Percentiles rank a stretch among this genome's conserved stretches.
phyloP scores from a whole-genome alignment of 2,329 filamentous ascomycete species.

The Truncatella angustata region DNA sequence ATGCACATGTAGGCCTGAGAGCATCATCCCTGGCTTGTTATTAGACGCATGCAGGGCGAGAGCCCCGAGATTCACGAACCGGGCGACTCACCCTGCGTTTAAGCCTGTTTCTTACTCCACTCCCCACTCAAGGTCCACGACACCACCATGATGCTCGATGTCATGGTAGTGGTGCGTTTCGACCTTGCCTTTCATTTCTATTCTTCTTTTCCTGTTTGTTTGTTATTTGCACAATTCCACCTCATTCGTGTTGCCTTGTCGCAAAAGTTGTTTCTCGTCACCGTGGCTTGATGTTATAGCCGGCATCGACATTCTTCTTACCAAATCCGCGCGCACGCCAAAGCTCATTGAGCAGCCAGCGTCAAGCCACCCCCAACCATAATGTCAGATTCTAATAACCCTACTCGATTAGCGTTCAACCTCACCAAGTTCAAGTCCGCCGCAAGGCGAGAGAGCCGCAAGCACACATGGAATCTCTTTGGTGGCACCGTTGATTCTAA shows the following conservation, averaged over 20 bases:
- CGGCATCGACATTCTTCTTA: no score
- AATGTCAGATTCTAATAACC: conserved; percentile 1
- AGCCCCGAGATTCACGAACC: neutral
- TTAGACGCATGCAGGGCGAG: conserved; percentile 2
- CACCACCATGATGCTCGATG: conserved; percentile 1
- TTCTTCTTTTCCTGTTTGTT: neutral
- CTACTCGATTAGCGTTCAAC: neutral
- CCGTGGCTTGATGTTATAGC: no score
- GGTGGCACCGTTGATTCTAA: neutral
- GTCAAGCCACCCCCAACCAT: neutral
- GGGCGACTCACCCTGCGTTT: conserved; percentile 1
- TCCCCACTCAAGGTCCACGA: conserved; percentile 3
- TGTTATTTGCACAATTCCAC: neutral
- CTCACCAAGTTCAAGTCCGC: conserved; percentile 4
- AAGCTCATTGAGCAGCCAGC: no score
- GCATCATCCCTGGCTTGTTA: no score
- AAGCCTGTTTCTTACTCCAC: conserved; percentile 8
- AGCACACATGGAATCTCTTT: neutral
- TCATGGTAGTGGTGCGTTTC: neutral
- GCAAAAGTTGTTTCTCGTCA: no score
- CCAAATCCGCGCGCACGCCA: no score
- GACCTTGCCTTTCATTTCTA: neutral
- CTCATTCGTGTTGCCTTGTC: neutral
- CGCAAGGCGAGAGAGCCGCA: neutral
- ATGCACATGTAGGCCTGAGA: no score